These are phyloP conservation scores for Penicillium sclerotigenum DNA, from an alignment of 2,329 filamentous ascomycete genomes.

Conservation along the genomic window DNA sequence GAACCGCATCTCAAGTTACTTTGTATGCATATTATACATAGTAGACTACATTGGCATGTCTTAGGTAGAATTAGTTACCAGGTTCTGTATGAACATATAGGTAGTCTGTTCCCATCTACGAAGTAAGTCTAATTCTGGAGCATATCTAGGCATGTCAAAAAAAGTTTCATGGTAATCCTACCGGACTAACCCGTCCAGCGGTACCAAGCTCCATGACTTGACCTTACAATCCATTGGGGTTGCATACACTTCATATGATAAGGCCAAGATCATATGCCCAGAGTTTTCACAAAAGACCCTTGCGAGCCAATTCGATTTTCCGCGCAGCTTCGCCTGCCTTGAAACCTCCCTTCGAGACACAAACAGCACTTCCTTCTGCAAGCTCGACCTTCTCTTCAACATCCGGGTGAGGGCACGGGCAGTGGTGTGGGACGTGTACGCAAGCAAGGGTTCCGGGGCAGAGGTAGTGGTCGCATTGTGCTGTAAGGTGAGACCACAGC, in stretches of 20 bases:
- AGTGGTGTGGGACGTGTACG: constrained; percentile 95
- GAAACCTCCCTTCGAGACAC: constrained; percentile 49
- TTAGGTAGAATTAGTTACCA: no score
- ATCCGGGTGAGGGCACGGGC: constrained; percentile 78
- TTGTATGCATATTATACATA: background rate
- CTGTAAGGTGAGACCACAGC: constrained; percentile 43
- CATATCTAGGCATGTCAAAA: background rate
- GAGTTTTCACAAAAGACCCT: constrained; percentile 44
- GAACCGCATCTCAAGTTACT: background rate
- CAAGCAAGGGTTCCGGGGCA: constrained; percentile 93
- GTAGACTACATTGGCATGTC: background rate
- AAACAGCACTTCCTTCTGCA: constrained; percentile 49
- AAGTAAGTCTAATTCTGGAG: background rate
- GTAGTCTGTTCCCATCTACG: background rate
- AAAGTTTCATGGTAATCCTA: background rate
- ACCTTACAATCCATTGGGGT: background rate
- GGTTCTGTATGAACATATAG: background rate
- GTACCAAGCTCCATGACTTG: background rate
- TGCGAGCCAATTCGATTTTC: constrained; percentile 51
- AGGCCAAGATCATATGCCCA: background rate
- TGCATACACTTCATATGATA: background rate
- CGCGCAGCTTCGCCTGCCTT: constrained; percentile 46
- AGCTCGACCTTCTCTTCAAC: constrained; percentile 73
- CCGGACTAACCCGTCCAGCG: background rate
- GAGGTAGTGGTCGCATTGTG: constrained; percentile 88